Evolutionary conservation across 208 protist species (phyloP).

Genomic region (Crithidia thermophila): DNA sequence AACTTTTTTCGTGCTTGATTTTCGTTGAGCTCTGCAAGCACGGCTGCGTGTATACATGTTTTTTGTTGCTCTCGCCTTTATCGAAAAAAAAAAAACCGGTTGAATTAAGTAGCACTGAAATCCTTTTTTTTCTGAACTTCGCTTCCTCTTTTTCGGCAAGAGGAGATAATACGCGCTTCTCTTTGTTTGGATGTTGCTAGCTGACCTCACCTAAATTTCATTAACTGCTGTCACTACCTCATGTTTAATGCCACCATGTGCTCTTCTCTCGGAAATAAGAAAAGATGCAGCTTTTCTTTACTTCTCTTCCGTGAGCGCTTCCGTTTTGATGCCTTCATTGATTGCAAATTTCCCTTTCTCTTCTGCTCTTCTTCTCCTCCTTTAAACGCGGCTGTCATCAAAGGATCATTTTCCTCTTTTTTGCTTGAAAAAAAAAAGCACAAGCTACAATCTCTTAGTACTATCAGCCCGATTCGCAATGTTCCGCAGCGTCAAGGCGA

Average conservation of each 20-base stretch:
- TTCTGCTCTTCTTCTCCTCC: not conserved
- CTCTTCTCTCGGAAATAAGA: not conserved
- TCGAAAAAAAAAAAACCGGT: conserved; percentile 6
- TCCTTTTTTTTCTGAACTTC: not conserved
- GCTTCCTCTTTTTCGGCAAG: too few species aligned
- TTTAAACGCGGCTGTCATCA: not conserved
- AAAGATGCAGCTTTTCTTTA: conserved; percentile 11
- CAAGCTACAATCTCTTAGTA: not conserved
- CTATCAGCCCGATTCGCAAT: conserved; percentile 9
- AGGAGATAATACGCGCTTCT: too few species aligned
- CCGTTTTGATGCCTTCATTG: too few species aligned
- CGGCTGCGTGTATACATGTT: too few species aligned
- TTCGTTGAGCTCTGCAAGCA: conserved; percentile 27
- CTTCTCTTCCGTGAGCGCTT: too few species aligned
- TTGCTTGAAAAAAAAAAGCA: not conserved
- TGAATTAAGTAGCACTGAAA: not conserved
- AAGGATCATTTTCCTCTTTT: not conserved
- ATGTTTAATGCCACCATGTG: too few species aligned
- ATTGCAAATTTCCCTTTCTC: too few species aligned
- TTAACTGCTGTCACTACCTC: too few species aligned
- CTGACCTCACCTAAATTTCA: too few species aligned
- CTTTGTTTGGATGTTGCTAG: not conserved
- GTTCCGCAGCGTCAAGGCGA: conserved; percentile 36
- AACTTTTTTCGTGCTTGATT: conserved; percentile 70
- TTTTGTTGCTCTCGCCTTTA: not conserved